Evolutionary conservation across 2,329 filamentous ascomycete genomes (phyloP).

Genomic region (Amauroascus niger): DNA sequence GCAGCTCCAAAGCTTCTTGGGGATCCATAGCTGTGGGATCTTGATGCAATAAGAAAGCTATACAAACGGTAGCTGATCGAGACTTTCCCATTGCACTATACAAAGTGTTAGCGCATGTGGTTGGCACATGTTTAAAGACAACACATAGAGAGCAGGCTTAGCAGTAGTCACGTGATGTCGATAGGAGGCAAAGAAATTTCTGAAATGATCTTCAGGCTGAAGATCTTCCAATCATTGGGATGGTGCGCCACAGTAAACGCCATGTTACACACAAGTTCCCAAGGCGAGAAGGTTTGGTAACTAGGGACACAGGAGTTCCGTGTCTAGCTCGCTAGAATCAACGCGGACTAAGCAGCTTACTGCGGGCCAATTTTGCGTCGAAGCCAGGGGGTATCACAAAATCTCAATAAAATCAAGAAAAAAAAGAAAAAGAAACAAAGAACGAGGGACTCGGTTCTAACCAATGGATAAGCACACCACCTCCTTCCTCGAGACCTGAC

Average conservation of each 20-base stretch:
- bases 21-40: slow-evolving; percentile 49
- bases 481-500: slow-evolving; percentile 53
- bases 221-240: not conserved
- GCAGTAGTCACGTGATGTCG: not conserved
- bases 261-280: slow-evolving; percentile 5
- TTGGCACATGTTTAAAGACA: too few species aligned
- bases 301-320: not conserved
- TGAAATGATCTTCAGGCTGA: not conserved
- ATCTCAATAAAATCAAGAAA: not conserved
- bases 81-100: slow-evolving; percentile 90
- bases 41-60: slow-evolving; percentile 69
- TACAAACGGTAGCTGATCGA: slow-evolving; percentile 71
- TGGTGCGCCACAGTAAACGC: not conserved
- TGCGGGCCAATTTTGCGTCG: not conserved
- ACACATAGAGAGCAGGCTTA: too few species aligned
- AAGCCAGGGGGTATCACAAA: slow-evolving; percentile 7
- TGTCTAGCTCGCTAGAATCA: not conserved
- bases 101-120: not conserved
- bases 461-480: slow-evolving; percentile 59
- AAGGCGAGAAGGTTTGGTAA: not conserved
- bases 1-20: slow-evolving; percentile 57
- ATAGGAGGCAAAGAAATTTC: not conserved
- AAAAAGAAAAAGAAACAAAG: slow-evolving; percentile 14
- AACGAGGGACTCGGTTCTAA: slow-evolving; percentile 37
- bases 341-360: not conserved